Conservation (phyloP, 306 rosid species). For the Vigna radiata region DNA sequence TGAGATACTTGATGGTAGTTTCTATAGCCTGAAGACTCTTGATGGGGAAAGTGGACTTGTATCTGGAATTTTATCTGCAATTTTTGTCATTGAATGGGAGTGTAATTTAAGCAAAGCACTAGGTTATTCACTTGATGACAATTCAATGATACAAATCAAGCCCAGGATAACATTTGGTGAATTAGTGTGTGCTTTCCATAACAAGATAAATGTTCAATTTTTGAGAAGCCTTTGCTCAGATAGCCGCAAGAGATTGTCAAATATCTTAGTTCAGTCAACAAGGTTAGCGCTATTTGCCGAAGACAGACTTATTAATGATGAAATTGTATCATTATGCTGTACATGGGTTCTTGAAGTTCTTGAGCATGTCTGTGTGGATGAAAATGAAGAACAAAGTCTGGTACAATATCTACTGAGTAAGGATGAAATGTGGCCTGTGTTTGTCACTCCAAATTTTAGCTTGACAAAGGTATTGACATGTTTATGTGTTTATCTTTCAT, state of each 20-base stretch:
- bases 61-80: constrained; percentile 72
- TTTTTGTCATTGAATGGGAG: constrained; percentile 81
- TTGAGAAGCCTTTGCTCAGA: constrained; percentile 60
- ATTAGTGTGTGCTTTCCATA: constrained; percentile 55
- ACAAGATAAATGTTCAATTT: constrained; percentile 63
- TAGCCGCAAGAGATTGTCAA: constrained; percentile 55
- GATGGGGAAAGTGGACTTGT: constrained; percentile 66
- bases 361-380: constrained; percentile 61
- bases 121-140: constrained; percentile 55
- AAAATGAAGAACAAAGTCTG: constrained; percentile 67
- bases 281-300: constrained; percentile 73
- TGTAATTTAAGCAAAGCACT: constrained; percentile 54
- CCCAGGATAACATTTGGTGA: constrained; percentile 67
- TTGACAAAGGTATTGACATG: constrained; percentile 50
- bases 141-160: constrained; percentile 48
- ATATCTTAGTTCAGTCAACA: constrained; percentile 63
- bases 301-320: constrained; percentile 57
- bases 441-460: constrained; percentile 58
- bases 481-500: constrained; percentile 25
- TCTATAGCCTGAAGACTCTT: constrained; percentile 69
- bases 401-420: constrained; percentile 67
- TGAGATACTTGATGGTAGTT: constrained; percentile 78
- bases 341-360: constrained; percentile 83
- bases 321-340: constrained; percentile 64
- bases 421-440: constrained; percentile 79